Conservation (phyloP, 1,139 yeast species). For the Meyerozyma athensensis region DNA sequence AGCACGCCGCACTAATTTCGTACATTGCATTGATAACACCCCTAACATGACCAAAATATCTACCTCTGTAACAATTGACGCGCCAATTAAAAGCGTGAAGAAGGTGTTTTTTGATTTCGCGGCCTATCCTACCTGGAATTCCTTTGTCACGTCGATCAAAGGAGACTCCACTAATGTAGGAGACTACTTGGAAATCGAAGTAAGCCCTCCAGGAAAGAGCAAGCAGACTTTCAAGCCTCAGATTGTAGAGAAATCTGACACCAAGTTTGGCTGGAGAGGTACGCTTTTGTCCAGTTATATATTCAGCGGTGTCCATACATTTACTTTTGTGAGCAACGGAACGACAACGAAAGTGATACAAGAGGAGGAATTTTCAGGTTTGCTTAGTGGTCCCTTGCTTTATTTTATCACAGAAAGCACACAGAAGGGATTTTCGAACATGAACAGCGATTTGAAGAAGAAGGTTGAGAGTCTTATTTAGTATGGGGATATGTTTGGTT, state of each 20-base stretch:
- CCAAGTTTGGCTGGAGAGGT: not conserved
- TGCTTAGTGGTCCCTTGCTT: not conserved
- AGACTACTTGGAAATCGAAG: not conserved
- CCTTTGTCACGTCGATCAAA: not conserved
- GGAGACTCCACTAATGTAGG: not conserved
- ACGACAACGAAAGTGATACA: not conserved
- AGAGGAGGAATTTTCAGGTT: not conserved
- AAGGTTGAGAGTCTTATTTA: constrained; percentile 1
- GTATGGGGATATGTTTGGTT: not conserved
- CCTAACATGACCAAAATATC: not conserved
- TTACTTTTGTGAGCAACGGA: not conserved
- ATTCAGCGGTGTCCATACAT: not conserved
- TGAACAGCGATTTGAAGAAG: constrained; percentile 1
- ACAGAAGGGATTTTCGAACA: not conserved
- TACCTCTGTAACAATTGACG: not conserved
- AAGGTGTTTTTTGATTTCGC: not conserved
- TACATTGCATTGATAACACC: not conserved
- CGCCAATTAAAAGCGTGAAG: not conserved
- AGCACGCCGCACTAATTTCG: too few species aligned
- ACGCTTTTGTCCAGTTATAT: not conserved
- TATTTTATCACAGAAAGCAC: not conserved
- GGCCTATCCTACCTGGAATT: constrained; percentile 1
- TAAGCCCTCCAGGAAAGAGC: not conserved
- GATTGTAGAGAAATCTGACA: not conserved
- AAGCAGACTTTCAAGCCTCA: not conserved